Percentiles rank a stretch among this genome's conserved stretches.
phyloP scores from a whole-genome alignment of 2,329 filamentous ascomycete species.

The Alternaria sp. region DNA sequence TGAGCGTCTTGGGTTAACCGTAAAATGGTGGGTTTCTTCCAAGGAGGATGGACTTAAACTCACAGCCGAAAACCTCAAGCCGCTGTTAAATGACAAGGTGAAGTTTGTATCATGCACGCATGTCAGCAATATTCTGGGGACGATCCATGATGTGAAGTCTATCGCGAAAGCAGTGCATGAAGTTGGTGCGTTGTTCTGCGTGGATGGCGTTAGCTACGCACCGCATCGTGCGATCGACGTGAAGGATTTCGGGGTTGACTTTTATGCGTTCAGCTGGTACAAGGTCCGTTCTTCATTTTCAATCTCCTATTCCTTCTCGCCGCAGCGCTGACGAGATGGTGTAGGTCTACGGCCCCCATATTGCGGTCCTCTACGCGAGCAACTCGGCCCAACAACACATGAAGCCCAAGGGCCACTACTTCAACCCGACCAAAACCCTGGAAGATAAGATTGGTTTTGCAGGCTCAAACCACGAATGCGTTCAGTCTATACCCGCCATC shows the following conservation, averaged over 20 bases:
- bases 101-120: slow-evolving; percentile 77
- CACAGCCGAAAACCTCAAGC: slow-evolving; percentile 63
- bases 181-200: slow-evolving; percentile 69
- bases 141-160: slow-evolving; percentile 68
- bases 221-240: slow-evolving; percentile 77
- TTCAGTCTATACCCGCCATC: slow-evolving; percentile 68
- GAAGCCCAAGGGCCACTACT: slow-evolving; percentile 70
- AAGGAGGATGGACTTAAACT: slow-evolving; percentile 65
- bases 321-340: not conserved
- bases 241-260: slow-evolving; percentile 72
- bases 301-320: not conserved
- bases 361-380: slow-evolving; percentile 74
- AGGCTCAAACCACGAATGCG: slow-evolving; percentile 74
- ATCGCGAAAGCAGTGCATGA: slow-evolving; percentile 63
- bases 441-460: slow-evolving; percentile 74
- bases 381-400: slow-evolving; percentile 64
- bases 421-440: slow-evolving; percentile 68
- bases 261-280: slow-evolving; percentile 84
- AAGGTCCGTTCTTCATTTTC: slow-evolving; percentile 57
- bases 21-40: slow-evolving; percentile 73
- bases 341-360: slow-evolving; percentile 76
- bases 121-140: slow-evolving; percentile 76
- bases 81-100: slow-evolving; percentile 69
- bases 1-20: slow-evolving; percentile 63
- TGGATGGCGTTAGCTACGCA: slow-evolving; percentile 80